These are phyloP conservation scores for Psilocybe cubensis DNA, from an alignment of 768 basidiomycete genomes.

Conservation along the genomic window DNA sequence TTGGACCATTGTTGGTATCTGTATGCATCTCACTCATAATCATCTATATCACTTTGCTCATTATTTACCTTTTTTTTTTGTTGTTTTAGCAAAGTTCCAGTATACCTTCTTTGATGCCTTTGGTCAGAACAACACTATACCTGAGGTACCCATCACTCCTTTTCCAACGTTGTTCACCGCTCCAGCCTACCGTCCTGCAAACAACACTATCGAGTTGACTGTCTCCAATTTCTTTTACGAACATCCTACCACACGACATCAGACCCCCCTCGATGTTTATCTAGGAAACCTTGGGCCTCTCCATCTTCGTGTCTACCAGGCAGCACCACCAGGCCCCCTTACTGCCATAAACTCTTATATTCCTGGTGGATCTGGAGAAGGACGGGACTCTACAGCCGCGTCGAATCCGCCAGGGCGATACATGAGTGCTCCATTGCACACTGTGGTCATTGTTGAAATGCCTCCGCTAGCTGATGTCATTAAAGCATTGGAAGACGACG, in stretches of 20 bases:
- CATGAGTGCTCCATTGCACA: constrained; percentile 63
- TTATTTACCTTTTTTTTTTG: constrained; percentile 17
- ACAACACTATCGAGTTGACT: constrained; percentile 80
- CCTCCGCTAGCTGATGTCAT: constrained; percentile 77
- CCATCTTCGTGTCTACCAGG: constrained; percentile 74
- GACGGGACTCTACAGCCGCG: constrained; percentile 28
- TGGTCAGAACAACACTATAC: constrained; percentile 76
- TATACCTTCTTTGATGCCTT: constrained; percentile 94
- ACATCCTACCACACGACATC: constrained; percentile 63
- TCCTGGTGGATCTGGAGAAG: constrained; percentile 44
- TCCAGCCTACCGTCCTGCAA: constrained; percentile 71
- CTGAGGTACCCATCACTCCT: constrained; percentile 83
- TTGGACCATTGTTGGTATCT: constrained; percentile 96
- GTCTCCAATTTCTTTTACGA: constrained; percentile 90
- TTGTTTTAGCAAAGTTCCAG: constrained; percentile 79
- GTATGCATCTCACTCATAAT: constrained; percentile 48
- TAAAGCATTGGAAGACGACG: constrained; percentile 77
- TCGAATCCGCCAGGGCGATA: constrained; percentile 48
- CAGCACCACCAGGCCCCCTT: constrained; percentile 68
- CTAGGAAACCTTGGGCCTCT: constrained; percentile 90
- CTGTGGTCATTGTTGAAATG: constrained; percentile 85
- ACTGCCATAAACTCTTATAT: constrained; percentile 66
- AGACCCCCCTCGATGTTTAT: constrained; percentile 84
- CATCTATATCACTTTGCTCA: neutral
- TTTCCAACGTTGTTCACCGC: constrained; percentile 86